These are phyloP conservation scores for Komagataella pseudopastoris DNA, from an alignment of 805 yeast species.

Conservation along the genomic window DNA sequence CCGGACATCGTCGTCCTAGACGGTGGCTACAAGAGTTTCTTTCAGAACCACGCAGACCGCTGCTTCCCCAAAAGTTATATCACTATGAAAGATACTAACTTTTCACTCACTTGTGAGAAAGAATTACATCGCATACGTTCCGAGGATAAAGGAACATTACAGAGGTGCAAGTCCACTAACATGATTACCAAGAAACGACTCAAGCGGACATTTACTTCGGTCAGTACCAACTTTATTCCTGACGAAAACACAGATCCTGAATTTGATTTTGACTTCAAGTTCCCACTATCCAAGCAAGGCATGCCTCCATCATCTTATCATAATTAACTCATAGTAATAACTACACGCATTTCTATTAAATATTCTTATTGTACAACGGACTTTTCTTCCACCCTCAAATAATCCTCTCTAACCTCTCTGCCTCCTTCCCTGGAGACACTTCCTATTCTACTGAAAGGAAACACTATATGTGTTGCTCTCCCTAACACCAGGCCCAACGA, in stretches of 20 bases:
- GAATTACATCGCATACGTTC: conserved; percentile 24
- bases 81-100: conserved; percentile 66
- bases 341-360: background rate
- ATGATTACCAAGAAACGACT: background rate
- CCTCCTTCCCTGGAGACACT: conserved; percentile 32
- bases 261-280: conserved; percentile 1
- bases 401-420: conserved; percentile 28
- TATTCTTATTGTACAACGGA: background rate
- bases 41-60: conserved; percentile 35
- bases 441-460: conserved; percentile 55
- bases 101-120: conserved; percentile 28
- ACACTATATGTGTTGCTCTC: conserved; percentile 51
- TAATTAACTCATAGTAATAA: conserved; percentile 1
- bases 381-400: conserved; percentile 5
- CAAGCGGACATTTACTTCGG: background rate
- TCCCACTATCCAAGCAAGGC: conserved; percentile 1
- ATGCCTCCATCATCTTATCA: background rate
- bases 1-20: conserved; percentile 84
- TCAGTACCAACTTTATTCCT: background rate
- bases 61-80: conserved; percentile 74
- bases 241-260: background rate
- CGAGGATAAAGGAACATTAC: conserved; percentile 12
- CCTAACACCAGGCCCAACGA: conserved; percentile 74
- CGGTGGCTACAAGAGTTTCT: conserved; percentile 85
- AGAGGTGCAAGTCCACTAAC: conserved; percentile 1